phyloP scores from a whole-genome alignment of 345 rosid genomes.

The Ceriops decandra region DNA sequence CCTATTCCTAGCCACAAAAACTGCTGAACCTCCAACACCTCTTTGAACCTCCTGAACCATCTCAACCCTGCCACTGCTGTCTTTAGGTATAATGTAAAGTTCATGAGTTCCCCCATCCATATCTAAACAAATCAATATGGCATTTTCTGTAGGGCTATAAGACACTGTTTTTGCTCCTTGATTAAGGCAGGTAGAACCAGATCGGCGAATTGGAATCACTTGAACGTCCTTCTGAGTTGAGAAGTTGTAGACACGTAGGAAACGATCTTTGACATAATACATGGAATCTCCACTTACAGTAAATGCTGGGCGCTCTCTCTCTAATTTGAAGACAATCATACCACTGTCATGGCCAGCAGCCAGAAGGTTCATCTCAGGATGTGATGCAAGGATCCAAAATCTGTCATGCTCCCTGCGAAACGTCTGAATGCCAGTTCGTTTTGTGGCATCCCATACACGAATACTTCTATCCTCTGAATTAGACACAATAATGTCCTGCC shows the following conservation, averaged over 20 bases:
- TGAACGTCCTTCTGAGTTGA: slow-evolving; percentile 73
- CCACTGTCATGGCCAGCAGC: slow-evolving; percentile 99
- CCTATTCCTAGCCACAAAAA: slow-evolving; percentile 75
- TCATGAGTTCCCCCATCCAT: slow-evolving; percentile 89
- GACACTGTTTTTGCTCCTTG: slow-evolving; percentile 89
- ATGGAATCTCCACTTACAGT: slow-evolving; percentile 68
- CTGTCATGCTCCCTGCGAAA: slow-evolving; percentile 95
- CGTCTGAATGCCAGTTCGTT: slow-evolving; percentile 83
- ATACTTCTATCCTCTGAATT: slow-evolving; percentile 95
- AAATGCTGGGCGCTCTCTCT: slow-evolving; percentile 95
- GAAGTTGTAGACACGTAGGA: slow-evolving; percentile 65
- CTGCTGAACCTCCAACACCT: slow-evolving; percentile 75
- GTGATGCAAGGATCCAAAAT: slow-evolving; percentile 90
- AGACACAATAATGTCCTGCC: slow-evolving; percentile 91
- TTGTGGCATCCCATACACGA: slow-evolving; percentile 96
- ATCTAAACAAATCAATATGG: slow-evolving; percentile 79
- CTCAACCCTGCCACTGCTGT: slow-evolving; percentile 64
- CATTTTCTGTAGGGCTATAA: slow-evolving; percentile 89
- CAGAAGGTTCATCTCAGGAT: slow-evolving; percentile 91
- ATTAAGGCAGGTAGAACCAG: slow-evolving; percentile 68
- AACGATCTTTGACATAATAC: slow-evolving; percentile 77
- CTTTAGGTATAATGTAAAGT: slow-evolving; percentile 76
- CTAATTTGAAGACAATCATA: slow-evolving; percentile 93
- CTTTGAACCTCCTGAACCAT: slow-evolving; percentile 74
- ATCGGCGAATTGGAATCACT: slow-evolving; percentile 73